These are phyloP conservation scores for Xylariaceae sp. DNA, from an alignment of 2,329 filamentous ascomycete species.

Conservation along the genomic window DNA sequence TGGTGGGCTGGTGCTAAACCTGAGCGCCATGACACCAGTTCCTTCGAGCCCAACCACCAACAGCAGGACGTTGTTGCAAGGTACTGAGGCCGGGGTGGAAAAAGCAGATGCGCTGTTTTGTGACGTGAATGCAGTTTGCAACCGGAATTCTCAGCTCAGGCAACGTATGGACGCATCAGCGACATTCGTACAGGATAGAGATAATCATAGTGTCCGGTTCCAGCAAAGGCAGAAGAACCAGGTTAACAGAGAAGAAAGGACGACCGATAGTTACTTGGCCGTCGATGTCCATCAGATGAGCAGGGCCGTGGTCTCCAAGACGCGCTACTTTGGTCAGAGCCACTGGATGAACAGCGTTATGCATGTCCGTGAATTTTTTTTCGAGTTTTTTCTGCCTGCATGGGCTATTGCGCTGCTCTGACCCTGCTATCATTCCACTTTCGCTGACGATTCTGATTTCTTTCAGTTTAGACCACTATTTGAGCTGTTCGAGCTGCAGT, in stretches of 20 bases:
- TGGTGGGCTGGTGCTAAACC: too few relatives aligned
- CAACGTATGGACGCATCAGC: conserved; percentile 34
- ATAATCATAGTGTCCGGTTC: neutral
- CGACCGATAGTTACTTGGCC: conserved; percentile 18
- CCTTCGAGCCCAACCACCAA: conserved; percentile 4
- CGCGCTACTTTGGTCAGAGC: conserved; percentile 42
- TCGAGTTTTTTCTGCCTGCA: too few relatives aligned
- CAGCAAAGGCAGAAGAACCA: neutral
- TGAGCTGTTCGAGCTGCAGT: conserved; percentile 22
- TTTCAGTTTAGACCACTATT: conserved; percentile 24
- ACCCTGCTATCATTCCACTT: neutral
- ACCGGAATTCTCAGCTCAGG: conserved; percentile 39
- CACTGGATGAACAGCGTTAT: conserved; percentile 45
- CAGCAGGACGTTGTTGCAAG: conserved; percentile 1
- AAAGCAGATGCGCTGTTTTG: neutral
- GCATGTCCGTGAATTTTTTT: conserved; percentile 37
- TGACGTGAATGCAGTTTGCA: conserved; percentile 28
- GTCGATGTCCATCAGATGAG: conserved; percentile 25
- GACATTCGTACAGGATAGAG: neutral
- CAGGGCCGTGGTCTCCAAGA: conserved; percentile 35
- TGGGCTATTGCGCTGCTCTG: neutral
- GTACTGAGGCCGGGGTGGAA: neutral
- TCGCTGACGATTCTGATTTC: neutral
- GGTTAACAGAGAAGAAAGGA: conserved; percentile 5
- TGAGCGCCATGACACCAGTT: too few relatives aligned